Evolutionary conservation across 805 yeast genomes (phyloP).

Genomic region (Huiozyma naganishii): DNA sequence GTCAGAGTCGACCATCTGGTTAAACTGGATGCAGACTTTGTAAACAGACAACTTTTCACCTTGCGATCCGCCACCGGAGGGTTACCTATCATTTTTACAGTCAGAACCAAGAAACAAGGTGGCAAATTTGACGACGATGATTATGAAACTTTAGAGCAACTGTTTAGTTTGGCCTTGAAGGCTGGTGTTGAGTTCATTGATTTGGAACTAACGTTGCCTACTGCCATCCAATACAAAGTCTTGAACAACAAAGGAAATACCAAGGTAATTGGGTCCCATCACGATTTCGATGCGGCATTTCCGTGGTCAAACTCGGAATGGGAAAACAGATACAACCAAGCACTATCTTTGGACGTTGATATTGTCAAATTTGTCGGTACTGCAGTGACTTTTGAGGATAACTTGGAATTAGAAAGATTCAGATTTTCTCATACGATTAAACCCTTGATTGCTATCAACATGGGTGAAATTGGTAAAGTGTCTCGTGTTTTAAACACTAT

Average conservation of each 20-base stretch:
- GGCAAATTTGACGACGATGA: constrained; percentile 65
- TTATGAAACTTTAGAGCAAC: constrained; percentile 34
- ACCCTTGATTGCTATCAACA: constrained; percentile 78
- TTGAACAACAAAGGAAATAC: constrained; percentile 47
- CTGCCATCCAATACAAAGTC: constrained; percentile 40
- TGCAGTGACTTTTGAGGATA: constrained; percentile 57
- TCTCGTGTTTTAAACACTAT: constrained; percentile 67
- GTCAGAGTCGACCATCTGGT: constrained; percentile 65
- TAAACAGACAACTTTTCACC: constrained; percentile 61
- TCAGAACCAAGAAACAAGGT: constrained; percentile 72
- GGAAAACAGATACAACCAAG: constrained; percentile 62
- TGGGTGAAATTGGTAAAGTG: constrained; percentile 65
- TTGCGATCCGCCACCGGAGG: constrained; percentile 48
- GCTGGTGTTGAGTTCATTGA: constrained; percentile 76
- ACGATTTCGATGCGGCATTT: constrained; percentile 53
- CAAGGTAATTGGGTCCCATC: constrained; percentile 72
- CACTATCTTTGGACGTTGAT: constrained; percentile 54
- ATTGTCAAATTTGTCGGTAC: constrained; percentile 74
- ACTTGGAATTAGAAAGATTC: constrained; percentile 60
- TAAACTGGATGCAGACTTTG: constrained; percentile 40
- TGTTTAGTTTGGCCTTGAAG: constrained; percentile 55
- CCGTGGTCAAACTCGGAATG: constrained; percentile 65
- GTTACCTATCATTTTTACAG: constrained; percentile 75
- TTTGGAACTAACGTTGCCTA: constrained; percentile 62
- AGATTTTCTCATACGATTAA: constrained; percentile 38